Conservation (phyloP, 2,329 filamentous ascomycete genomes). For the Neoascochyta sp. region DNA sequence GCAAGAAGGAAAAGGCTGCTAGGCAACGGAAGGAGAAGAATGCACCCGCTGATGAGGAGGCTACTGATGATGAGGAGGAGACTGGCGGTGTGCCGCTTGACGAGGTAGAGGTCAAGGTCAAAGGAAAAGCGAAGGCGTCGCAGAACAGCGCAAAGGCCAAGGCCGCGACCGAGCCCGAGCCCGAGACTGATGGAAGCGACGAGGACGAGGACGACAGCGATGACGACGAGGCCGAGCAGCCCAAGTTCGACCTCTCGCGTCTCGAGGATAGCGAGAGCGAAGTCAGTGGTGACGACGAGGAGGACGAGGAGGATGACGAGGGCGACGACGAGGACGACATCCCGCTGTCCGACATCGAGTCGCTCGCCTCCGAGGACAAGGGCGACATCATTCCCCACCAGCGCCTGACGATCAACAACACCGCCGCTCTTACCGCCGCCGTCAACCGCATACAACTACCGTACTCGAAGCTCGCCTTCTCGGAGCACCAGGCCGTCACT, state of each 20-base stretch:
- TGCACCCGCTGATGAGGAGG: conserved; percentile 12
- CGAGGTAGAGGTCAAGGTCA: conserved; percentile 25
- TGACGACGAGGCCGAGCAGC: conserved; percentile 24
- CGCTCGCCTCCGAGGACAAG: conserved; percentile 71
- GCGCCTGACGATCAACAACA: conserved; percentile 96
- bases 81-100: conserved; percentile 30
- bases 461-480: conserved; percentile 69
- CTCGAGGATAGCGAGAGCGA: conserved; percentile 43
- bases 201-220: conserved; percentile 40
- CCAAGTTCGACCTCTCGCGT: conserved; percentile 25
- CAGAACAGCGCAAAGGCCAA: conserved; percentile 32
- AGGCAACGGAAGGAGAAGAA: conserved; percentile 47
- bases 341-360: conserved; percentile 81
- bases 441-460: conserved; percentile 75
- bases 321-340: conserved; percentile 74
- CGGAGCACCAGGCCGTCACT: conserved; percentile 73
- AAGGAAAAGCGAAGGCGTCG: conserved; percentile 30
- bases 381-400: conserved; percentile 87
- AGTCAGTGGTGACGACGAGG: conserved; percentile 36
- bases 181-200: conserved; percentile 31
- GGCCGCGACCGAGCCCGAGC: conserved; percentile 23
- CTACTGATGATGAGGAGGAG: conserved; percentile 16
- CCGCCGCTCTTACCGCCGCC: conserved; percentile 73
- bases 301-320: conserved; percentile 51
- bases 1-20: conserved; percentile 59